Conservation (phyloP, 176 grass and related monocot species). For the Ensete glaucum region DNA sequence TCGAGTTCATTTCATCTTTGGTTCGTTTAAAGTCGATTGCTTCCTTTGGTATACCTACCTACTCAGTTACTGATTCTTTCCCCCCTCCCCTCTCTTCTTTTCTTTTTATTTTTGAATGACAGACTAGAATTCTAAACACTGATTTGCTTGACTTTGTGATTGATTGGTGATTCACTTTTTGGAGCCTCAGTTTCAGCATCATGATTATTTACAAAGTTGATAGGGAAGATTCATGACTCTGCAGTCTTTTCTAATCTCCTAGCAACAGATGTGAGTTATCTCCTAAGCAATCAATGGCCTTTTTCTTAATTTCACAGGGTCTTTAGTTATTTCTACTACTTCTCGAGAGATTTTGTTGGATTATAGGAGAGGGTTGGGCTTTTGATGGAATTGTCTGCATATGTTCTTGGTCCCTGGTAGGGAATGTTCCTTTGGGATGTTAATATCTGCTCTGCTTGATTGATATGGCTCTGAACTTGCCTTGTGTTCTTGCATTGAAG, state of each 20-base stretch:
- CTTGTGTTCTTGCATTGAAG: no score
- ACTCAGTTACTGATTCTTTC: no score
- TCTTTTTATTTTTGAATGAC: no score
- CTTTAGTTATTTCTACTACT: background rate
- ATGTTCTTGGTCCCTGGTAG: background rate
- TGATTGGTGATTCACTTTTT: no score
- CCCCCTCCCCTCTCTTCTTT: no score
- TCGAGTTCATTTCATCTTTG: background rate
- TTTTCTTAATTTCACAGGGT: background rate
- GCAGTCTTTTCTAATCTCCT: background rate
- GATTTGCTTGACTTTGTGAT: no score
- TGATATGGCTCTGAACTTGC: no score
- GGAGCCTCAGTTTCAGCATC: no score
- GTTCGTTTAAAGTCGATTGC: background rate
- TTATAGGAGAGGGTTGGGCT: background rate
- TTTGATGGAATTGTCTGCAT: background rate
- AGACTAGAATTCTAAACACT: no score
- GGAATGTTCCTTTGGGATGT: background rate
- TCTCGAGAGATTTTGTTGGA: background rate
- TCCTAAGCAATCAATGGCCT: background rate
- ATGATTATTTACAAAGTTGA: no score
- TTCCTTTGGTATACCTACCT: background rate
- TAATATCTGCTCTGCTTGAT: no score
- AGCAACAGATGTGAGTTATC: background rate
- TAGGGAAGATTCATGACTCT: background rate